phyloP scores from a whole-genome alignment of 2,329 filamentous ascomycete genomes.

The Pseudocercospora vitis region DNA sequence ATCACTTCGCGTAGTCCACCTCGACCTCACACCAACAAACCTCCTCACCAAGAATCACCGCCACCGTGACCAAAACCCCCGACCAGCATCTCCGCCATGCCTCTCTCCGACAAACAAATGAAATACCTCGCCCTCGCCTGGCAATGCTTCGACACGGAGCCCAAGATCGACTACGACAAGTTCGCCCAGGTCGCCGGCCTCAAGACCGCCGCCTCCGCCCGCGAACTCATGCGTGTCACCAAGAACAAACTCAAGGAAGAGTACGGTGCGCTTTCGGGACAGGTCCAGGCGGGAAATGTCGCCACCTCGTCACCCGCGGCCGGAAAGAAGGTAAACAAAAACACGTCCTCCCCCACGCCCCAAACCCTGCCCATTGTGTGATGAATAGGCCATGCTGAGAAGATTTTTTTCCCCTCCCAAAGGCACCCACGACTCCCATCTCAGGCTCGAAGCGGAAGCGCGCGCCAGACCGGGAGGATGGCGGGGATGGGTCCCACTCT shows the following conservation, averaged over 20 bases:
- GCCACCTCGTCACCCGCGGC: too few relatives aligned
- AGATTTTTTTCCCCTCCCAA: too few relatives aligned
- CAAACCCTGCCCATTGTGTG: too few relatives aligned
- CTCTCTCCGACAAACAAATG: slow-evolving; percentile 33
- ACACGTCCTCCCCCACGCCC: too few relatives aligned
- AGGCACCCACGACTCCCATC: too few relatives aligned
- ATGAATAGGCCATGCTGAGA: too few relatives aligned
- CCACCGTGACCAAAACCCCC: background rate
- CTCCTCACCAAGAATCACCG: background rate
- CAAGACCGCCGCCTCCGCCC: slow-evolving; percentile 30
- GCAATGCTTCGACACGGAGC: slow-evolving; percentile 37
- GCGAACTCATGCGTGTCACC: slow-evolving; percentile 38
- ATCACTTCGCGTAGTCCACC: too few relatives aligned
- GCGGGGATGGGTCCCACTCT: too few relatives aligned
- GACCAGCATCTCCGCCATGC: slow-evolving; percentile 20
- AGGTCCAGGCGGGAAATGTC: slow-evolving; percentile 4
- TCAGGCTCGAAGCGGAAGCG: too few relatives aligned
- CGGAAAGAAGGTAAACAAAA: background rate
- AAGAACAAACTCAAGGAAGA: slow-evolving; percentile 38
- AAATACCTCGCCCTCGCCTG: slow-evolving; percentile 35
- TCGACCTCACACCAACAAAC: background rate
- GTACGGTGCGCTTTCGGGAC: slow-evolving; percentile 26
- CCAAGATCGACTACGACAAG: slow-evolving; percentile 39
- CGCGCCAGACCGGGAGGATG: too few relatives aligned
- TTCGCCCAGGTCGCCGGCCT: slow-evolving; percentile 34